Percentiles rank a stretch among this genome's conserved stretches.
phyloP scores from a whole-genome alignment of 2,329 filamentous ascomycete species.

The Cercospora sp. region DNA sequence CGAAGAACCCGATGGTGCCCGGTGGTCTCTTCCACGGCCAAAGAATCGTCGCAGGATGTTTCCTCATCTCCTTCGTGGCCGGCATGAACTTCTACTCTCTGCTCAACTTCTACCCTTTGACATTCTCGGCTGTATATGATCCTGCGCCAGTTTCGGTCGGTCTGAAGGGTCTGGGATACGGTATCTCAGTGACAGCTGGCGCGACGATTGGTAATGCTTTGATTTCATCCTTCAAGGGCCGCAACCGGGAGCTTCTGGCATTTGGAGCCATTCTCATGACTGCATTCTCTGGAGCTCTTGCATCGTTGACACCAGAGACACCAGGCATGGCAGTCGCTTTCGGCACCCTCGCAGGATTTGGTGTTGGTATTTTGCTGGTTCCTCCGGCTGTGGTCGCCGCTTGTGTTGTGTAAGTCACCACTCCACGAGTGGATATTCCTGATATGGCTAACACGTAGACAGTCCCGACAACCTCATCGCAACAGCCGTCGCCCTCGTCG shows the following conservation, averaged over 20 bases:
- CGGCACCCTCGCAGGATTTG: slow-evolving; percentile 61
- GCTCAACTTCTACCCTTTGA: slow-evolving; percentile 57
- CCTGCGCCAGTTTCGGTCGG: slow-evolving; percentile 20
- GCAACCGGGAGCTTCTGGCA: slow-evolving; percentile 61
- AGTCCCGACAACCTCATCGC: slow-evolving; percentile 68
- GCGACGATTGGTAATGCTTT: slow-evolving; percentile 59
- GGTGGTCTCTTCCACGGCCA: slow-evolving; percentile 27
- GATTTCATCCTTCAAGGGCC: slow-evolving; percentile 58
- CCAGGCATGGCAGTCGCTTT: slow-evolving; percentile 43
- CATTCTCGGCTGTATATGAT: slow-evolving; percentile 19
- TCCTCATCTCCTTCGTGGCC: slow-evolving; percentile 38
- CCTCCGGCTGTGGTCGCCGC: slow-evolving; percentile 62
- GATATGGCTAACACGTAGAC: slow-evolving; percentile 28
- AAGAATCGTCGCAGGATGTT: slow-evolving; percentile 35
- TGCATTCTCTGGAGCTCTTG: slow-evolving; percentile 47
- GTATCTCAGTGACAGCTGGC: slow-evolving; percentile 61
- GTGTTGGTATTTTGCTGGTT: slow-evolving; percentile 66
- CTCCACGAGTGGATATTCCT: too few relatives aligned
- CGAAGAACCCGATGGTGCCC: slow-evolving; percentile 34
- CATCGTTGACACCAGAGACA: slow-evolving; percentile 28
- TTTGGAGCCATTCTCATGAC: slow-evolving; percentile 65
- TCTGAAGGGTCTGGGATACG: slow-evolving; percentile 44
- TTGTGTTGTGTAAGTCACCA: slow-evolving; percentile 42
- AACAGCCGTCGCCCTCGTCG: slow-evolving; percentile 64
- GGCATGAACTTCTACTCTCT: slow-evolving; percentile 40